Base-by-base conservation (phyloP, 371 early-diverging fungal species). In the Mortierella sp. region DNA sequence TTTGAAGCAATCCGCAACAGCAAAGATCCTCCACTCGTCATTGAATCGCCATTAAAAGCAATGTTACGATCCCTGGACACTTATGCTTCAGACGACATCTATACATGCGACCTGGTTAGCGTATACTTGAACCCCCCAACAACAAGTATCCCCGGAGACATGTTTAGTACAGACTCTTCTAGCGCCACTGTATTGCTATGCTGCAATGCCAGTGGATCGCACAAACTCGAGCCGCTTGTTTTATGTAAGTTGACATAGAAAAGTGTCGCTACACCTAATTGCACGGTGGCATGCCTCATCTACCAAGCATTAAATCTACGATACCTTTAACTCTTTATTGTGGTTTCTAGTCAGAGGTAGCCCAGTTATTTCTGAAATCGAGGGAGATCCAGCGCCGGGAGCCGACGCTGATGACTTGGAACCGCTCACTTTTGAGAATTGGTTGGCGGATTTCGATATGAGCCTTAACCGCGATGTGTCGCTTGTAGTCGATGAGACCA, bases 401-500 rank as follows among this genome's bases (percentile, higher is more conserved):
- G 58, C 24, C 4, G 22, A 45, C 1, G 41, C 32, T 4, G 58
- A 48, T 4, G 67, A 67, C 40, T 45, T 67, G 57, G 50, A 47
- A 3, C 1, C 19, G 1, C 41, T 47, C 9, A 67, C 48, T 19
- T 47, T 67, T n/a, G 24, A 58, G 40, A 33, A 58, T 9, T 67
- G 67, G 67, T 50, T 67, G 5, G 16, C 15, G 4, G 60, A 67
- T 41, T 58, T 67, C 22, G 67, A 67, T 22, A 58, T 28, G 43
- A 45, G 36, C 6, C 58, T 67, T n/a, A 11, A 19, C 5, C 59
- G 10, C 6, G 5, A 57, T 36, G n/a, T 36, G 8, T 15, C 48
- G 10, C 38, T 67, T 2, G 9, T 58, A 11, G 32, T 59, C 0
- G 48, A 58, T 45, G 48, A 67, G 8, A 22, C 50, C 6, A 58